Evolutionary conservation across 1,284 basidiomycete genomes (phyloP), one percentile per base, ranked within the genome.

Genomic region (Inonotus hispidus): DNA sequence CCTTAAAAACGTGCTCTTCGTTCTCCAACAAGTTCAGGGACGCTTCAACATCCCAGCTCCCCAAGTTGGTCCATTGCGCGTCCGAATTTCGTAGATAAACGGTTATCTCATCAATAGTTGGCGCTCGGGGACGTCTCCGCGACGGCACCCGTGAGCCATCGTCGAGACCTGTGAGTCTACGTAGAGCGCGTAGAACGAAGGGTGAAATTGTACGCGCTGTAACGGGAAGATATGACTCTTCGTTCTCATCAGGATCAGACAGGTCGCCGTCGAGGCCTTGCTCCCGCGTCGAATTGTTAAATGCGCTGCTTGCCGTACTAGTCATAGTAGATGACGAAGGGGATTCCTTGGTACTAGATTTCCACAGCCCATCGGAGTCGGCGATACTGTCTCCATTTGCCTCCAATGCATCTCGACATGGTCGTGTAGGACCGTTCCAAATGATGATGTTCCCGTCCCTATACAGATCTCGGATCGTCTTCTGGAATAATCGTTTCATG

Each of bases 381-480:
- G 32, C 56, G 19, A 55, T 32, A 45, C 45, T 41, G 16, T 38
- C 49, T 10, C 43, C 27, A 56, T 69, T 66, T 11, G 59, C 57
- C 13, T 63, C 60, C 41, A 8, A 21, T 21, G 47, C 50, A 29
- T 53, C 37, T 14, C 23, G 19, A 39, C 55, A 57, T 37, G 25
- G 25, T 2, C 58, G 53, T 23, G 74, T 72, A 2, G 82, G 80
- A 0, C 85, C 85, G 60, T 86, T 82, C 83, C 85, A 88, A 2
- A 88, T 69, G 0, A 88, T 75, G 59, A 90, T 82, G 64, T 79
- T 82, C 10, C 88, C 88, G 60, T 89, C 88, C 58, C 80, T 75
- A 59, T 82, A 76, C 19, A 90, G 72, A 67, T 83, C 79, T 19
- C 81, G 72, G 57, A 90, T 75, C 0, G 84, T 82, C 72, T 78